These are phyloP conservation scores for Aspergillus oerlinghausenensis DNA, from an alignment of 2,329 filamentous ascomycete genomes.

Conservation along the genomic window DNA sequence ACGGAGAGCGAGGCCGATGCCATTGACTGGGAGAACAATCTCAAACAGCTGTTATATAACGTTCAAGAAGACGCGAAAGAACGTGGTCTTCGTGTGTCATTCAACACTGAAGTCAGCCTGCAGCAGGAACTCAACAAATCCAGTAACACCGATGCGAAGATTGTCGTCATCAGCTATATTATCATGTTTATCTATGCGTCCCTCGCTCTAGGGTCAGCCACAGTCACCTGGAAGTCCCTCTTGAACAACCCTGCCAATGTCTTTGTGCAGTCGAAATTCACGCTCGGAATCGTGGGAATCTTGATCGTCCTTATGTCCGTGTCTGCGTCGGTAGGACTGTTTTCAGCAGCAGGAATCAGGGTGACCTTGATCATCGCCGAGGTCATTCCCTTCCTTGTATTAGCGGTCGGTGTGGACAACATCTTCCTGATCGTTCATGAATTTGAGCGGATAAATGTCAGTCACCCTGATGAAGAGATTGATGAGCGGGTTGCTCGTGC, in stretches of 20 bases:
- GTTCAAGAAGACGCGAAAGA: slow-evolving; percentile 73
- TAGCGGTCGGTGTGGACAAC: slow-evolving; percentile 96
- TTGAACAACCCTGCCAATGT: slow-evolving; percentile 77
- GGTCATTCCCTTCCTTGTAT: slow-evolving; percentile 93
- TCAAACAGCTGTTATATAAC: slow-evolving; percentile 69
- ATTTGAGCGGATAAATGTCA: slow-evolving; percentile 90
- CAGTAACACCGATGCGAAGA: slow-evolving; percentile 96
- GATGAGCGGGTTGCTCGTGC: slow-evolving; percentile 81
- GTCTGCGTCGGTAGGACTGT: slow-evolving; percentile 87
- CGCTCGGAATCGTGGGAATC: slow-evolving; percentile 89
- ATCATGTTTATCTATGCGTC: slow-evolving; percentile 99
- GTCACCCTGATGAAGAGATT: slow-evolving; percentile 81
- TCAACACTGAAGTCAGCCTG: slow-evolving; percentile 90
- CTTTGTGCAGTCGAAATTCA: slow-evolving; percentile 93
- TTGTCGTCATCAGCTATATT: slow-evolving; percentile 91
- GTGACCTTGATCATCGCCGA: slow-evolving; percentile 97
- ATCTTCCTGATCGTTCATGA: slow-evolving; percentile 99
- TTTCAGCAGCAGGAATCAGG: slow-evolving; percentile 86
- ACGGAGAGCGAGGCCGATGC: slow-evolving; percentile 66
- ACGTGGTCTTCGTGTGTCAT: slow-evolving; percentile 80
- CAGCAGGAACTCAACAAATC: slow-evolving; percentile 97
- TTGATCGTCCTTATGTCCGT: slow-evolving; percentile 97
- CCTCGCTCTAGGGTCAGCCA: slow-evolving; percentile 83
- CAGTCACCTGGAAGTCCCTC: slow-evolving; percentile 70
- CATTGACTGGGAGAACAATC: slow-evolving; percentile 81